Base-by-base conservation (phyloP, 2,329 filamentous ascomycete genomes). In the Fusarium sp. region DNA sequence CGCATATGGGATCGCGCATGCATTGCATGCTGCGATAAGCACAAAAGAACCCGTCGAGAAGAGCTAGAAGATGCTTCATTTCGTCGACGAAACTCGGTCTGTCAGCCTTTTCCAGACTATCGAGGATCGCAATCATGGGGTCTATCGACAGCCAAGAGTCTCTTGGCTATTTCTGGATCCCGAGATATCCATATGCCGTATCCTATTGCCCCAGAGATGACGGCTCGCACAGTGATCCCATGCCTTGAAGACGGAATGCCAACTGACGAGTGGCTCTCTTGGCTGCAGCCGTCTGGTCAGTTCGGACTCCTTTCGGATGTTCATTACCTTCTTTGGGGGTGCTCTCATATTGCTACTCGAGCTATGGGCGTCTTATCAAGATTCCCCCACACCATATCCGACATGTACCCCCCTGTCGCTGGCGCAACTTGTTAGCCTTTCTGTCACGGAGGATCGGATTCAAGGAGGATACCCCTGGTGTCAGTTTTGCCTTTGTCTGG, bases 301-400 rank as follows among this genome's bases (percentile, higher is more conserved):
- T 35, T 60, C 54, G 22, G 36, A 20, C 38, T 52, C 40, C 36
- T 35, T 54, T 68, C 35, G 22, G 33, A 59, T 31, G 36, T 35
- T 10, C 33, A 27, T 20, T 29, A 27, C 63, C 38, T 22, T 20
- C 31, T 42, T 59, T 58, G 65, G 66, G 62, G 47, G 42, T 36
- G 22, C 65, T 62, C 66, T 71, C 58, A 61, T 62, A 42, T 71
- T 68, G 63, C 45, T 75, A 57, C 63, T 69, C 36, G 52, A 76
- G 58, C 66, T 71, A 68, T 60, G 69, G 76, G 76, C 58, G 76
- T 78, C 76, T 78, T 78, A 78, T 78, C 69, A 75, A 70, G 63
- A 40, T 68, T 77, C 69, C 71, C 74, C 73, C 74, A 77, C 76
- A 77, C 74, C 67, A 60, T 60, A 60, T 61, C 40, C 47, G 22